These are phyloP conservation scores for Infundibulicybe gibba DNA, from an alignment of 768 basidiomycete species.

Conservation along the genomic window DNA sequence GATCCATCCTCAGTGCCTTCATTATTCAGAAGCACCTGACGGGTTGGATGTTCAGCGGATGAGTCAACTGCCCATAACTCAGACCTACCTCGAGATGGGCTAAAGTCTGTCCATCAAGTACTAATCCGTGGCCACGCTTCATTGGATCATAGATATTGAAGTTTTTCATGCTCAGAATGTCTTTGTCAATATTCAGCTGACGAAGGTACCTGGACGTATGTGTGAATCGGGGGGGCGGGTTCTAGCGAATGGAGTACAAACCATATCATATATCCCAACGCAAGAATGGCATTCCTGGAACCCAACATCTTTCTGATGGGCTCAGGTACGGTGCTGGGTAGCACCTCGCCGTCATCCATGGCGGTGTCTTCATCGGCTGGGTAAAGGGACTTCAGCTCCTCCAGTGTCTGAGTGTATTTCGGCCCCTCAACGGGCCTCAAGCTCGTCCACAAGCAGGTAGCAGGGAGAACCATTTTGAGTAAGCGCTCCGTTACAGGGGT, in stretches of 20 bases:
- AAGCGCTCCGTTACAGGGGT: slow-evolving; percentile 80
- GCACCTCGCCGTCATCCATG: slow-evolving; percentile 43
- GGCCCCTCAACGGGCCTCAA: slow-evolving; percentile 84
- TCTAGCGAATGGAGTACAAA: slow-evolving; percentile 23
- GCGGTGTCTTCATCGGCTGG: slow-evolving; percentile 35
- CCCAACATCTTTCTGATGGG: slow-evolving; percentile 73
- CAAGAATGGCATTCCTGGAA: slow-evolving; percentile 68
- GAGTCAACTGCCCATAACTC: not conserved
- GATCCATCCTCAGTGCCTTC: slow-evolving; percentile 94
- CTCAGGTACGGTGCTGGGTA: slow-evolving; percentile 53
- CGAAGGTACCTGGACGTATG: slow-evolving; percentile 64
- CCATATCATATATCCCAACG: slow-evolving; percentile 92
- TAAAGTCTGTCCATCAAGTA: slow-evolving; percentile 92
- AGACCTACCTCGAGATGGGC: slow-evolving; percentile 83
- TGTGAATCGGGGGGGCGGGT: slow-evolving; percentile 7
- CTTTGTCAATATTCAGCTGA: slow-evolving; percentile 93
- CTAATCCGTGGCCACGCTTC: slow-evolving; percentile 79
- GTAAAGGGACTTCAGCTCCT: slow-evolving; percentile 67
- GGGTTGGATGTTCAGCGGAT: not conserved
- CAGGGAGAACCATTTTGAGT: slow-evolving; percentile 76
- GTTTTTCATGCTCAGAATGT: slow-evolving; percentile 92
- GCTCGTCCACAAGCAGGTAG: slow-evolving; percentile 84
- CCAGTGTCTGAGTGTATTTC: slow-evolving; percentile 63
- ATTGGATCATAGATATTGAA: slow-evolving; percentile 98
- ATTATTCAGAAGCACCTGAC: slow-evolving; percentile 81